These are phyloP conservation scores for Macrocybe sp. DNA, from an alignment of 1,284 basidiomycete species.

Conservation along the genomic window DNA sequence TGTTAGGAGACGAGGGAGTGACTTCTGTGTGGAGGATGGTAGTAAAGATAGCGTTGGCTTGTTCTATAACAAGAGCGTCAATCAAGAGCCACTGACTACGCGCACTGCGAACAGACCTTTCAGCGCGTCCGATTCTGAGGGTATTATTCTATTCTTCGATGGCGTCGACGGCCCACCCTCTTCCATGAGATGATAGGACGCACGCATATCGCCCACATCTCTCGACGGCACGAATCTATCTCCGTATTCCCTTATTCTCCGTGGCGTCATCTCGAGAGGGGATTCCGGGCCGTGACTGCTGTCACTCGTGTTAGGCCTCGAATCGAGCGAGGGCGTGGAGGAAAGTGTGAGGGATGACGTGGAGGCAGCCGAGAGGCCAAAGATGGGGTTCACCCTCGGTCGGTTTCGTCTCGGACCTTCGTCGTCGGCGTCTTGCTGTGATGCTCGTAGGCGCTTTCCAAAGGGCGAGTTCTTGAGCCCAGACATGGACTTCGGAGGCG, in stretches of 20 bases:
- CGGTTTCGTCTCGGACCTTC: conserved; percentile 46
- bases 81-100: conserved; percentile 2
- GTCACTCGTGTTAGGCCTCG: conserved; percentile 48
- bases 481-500: conserved; percentile 41
- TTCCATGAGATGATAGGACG: conserved; percentile 73
- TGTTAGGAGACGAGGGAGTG: conserved; percentile 58
- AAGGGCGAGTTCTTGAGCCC: conserved; percentile 76
- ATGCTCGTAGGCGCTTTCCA: conserved; percentile 69
- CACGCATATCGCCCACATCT: conserved; percentile 68
- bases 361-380: conserved; percentile 31
- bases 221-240: conserved; percentile 74
- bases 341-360: conserved; percentile 18
- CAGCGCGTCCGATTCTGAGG: conserved; percentile 72
- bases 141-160: conserved; percentile 66
- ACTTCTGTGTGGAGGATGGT: conserved; percentile 73
- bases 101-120: conserved; percentile 43
- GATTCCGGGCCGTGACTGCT: conserved; percentile 49
- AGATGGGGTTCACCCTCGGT: conserved; percentile 50
- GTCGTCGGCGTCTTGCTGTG: conserved; percentile 54
- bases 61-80: conserved; percentile 39
- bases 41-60: conserved; percentile 74
- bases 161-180: conserved; percentile 63
- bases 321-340: conserved; percentile 52
- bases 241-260: conserved; percentile 54
- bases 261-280: conserved; percentile 33